These are phyloP conservation scores for Ascochyta clinopodiicola DNA, from an alignment of 2,329 filamentous ascomycete species.

Conservation along the genomic window DNA sequence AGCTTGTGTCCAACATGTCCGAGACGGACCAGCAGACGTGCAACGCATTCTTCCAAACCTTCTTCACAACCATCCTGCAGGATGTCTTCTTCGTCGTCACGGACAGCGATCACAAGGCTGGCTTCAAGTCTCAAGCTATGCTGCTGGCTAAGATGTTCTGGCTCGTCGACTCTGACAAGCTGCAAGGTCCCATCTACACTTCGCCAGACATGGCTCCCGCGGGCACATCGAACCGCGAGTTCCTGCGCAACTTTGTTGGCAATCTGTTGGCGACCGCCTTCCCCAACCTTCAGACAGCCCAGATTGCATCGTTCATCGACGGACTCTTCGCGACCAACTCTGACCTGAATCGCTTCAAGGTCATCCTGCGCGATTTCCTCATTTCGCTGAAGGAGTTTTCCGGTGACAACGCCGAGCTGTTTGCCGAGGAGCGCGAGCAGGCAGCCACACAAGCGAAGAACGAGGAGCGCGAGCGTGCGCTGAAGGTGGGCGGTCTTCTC, in stretches of 20 bases:
- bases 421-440: slow-evolving; percentile 92
- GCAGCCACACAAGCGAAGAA: slow-evolving; percentile 84
- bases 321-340: slow-evolving; percentile 87
- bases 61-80: slow-evolving; percentile 93
- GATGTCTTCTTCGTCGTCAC: slow-evolving; percentile 99
- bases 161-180: slow-evolving; percentile 88
- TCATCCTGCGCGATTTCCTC: slow-evolving; percentile 94
- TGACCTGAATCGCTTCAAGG: slow-evolving; percentile 92
- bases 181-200: slow-evolving; percentile 88
- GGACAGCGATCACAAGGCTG: slow-evolving; percentile 97
- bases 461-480: slow-evolving; percentile 86
- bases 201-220: slow-evolving; percentile 76
- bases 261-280: slow-evolving; percentile 88
- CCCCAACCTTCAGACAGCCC: slow-evolving; percentile 83
- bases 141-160: slow-evolving; percentile 95
- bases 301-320: slow-evolving; percentile 90
- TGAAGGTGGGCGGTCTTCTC: slow-evolving; percentile 93
- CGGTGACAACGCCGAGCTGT: slow-evolving; percentile 93
- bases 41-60: slow-evolving; percentile 96
- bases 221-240: slow-evolving; percentile 89
- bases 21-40: slow-evolving; percentile 86
- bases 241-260: slow-evolving; percentile 85
- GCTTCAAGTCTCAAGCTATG: slow-evolving; percentile 97
- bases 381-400: slow-evolving; percentile 97
- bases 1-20: slow-evolving; percentile 96